Conservation (phyloP, 2,329 filamentous ascomycete genomes). For the Trichoderma asperellum region DNA sequence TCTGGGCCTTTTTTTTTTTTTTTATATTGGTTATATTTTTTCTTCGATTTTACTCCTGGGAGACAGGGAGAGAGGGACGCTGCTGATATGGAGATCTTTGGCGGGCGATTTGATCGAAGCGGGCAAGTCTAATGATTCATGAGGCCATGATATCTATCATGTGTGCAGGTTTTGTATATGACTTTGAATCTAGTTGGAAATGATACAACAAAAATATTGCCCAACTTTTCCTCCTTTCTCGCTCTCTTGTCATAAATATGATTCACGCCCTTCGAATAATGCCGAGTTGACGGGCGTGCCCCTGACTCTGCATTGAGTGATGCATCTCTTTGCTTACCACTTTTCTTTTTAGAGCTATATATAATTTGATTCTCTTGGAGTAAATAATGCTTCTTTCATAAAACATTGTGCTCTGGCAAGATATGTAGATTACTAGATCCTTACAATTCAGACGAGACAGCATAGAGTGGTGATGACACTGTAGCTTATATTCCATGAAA, state of each 20-base stretch:
- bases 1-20: not conserved
- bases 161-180: not conserved
- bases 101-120: not conserved
- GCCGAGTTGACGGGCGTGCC: not conserved
- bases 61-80: not conserved
- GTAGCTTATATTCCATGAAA: not conserved
- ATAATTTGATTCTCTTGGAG: not conserved
- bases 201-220: not conserved
- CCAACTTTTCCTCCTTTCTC: not conserved
- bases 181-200: not conserved
- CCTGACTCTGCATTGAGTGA: not conserved
- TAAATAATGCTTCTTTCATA: not conserved
- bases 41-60: not conserved
- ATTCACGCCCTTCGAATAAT: not conserved
- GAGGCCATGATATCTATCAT: constrained; percentile 16
- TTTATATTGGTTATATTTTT: not conserved
- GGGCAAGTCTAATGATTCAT: constrained; percentile 21
- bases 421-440: too few relatives aligned
- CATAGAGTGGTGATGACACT: not conserved
- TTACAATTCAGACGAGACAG: too few relatives aligned
- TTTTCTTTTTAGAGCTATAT: not conserved
- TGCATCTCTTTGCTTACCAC: not conserved
- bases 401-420: not conserved
- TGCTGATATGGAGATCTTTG: not conserved
- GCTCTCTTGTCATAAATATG: not conserved